Evolutionary conservation across 805 yeast genomes (phyloP).

Genomic region (Jamesozyma spencerorum): DNA sequence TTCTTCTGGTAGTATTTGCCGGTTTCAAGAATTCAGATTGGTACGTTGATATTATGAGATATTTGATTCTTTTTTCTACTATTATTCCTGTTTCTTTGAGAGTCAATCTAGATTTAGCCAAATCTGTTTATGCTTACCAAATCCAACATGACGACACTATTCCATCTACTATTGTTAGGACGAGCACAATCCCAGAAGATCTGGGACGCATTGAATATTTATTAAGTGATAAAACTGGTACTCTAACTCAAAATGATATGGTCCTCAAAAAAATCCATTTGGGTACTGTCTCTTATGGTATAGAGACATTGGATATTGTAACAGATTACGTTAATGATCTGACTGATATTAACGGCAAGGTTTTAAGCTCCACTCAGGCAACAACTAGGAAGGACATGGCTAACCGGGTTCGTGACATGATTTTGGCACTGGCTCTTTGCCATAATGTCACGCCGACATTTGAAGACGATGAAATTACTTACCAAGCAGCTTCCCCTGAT

Average conservation of each 20-base stretch:
- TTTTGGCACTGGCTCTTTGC: constrained; percentile 81
- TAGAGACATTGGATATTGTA: constrained; percentile 87
- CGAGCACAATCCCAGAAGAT: constrained; percentile 97
- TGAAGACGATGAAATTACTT: constrained; percentile 64
- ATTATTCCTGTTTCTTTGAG: constrained; percentile 93
- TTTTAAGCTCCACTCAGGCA: constrained; percentile 10
- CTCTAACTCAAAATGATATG: constrained; percentile 97
- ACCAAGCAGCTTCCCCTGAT: constrained; percentile 98
- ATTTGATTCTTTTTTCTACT: constrained; percentile 83
- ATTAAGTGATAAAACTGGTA: constrained; percentile 91
- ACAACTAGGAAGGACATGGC: constrained; percentile 60
- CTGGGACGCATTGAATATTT: constrained; percentile 90
- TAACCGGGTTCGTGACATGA: constrained; percentile 66
- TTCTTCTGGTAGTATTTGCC: constrained; percentile 68
- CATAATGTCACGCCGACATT: constrained; percentile 94
- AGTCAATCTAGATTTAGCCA: constrained; percentile 90
- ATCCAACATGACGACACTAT: constrained; percentile 81
- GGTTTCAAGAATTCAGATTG: constrained; percentile 63
- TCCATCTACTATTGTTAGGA: constrained; percentile 83
- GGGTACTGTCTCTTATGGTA: constrained; percentile 87
- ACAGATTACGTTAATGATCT: constrained; percentile 48
- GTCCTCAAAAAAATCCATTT: constrained; percentile 86
- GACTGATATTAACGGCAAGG: constrained; percentile 7
- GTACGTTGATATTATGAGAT: constrained; percentile 88
- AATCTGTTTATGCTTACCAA: constrained; percentile 90